Evolutionary conservation across 768 basidiomycete species (phyloP).

Genomic region (Boletus tomentosulus): DNA sequence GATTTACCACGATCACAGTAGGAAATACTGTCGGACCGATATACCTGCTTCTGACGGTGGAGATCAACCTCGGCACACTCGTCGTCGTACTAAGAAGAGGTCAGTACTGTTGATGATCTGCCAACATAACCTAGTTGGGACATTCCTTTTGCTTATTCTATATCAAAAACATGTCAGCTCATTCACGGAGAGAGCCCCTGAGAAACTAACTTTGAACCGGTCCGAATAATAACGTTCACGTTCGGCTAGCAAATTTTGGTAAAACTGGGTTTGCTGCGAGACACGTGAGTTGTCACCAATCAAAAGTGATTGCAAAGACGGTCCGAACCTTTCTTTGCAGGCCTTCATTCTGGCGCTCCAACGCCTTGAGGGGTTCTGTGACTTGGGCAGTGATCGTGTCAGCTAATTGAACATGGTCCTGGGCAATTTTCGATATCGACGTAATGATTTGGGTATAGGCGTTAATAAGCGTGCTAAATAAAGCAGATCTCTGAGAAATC

Average conservation of each 20-base stretch:
- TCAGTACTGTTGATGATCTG: slow-evolving; percentile 1
- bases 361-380: slow-evolving; percentile 53
- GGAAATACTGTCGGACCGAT: background rate
- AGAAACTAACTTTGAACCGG: slow-evolving; percentile 56
- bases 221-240: slow-evolving; percentile 66
- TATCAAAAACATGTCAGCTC: slow-evolving; percentile 2
- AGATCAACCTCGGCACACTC: slow-evolving; percentile 71
- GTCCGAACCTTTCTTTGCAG: slow-evolving; percentile 58
- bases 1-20: slow-evolving; percentile 2
- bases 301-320: background rate
- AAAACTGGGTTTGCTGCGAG: slow-evolving; percentile 61
- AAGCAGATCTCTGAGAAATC: slow-evolving; percentile 13
- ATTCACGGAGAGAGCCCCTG: background rate
- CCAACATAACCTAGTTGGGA: background rate
- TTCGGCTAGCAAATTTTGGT: slow-evolving; percentile 65
- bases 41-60: slow-evolving; percentile 75
- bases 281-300: slow-evolving; percentile 8
- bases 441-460: slow-evolving; percentile 66
- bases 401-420: slow-evolving; percentile 66
- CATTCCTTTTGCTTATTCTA: slow-evolving; percentile 33
- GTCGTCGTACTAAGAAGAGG: slow-evolving; percentile 61
- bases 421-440: slow-evolving; percentile 55
- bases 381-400: slow-evolving; percentile 58
- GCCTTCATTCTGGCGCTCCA: slow-evolving; percentile 63
- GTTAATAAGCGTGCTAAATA: slow-evolving; percentile 61